Conservation (phyloP, 768 basidiomycete species). For the Tylopilus felleus region DNA sequence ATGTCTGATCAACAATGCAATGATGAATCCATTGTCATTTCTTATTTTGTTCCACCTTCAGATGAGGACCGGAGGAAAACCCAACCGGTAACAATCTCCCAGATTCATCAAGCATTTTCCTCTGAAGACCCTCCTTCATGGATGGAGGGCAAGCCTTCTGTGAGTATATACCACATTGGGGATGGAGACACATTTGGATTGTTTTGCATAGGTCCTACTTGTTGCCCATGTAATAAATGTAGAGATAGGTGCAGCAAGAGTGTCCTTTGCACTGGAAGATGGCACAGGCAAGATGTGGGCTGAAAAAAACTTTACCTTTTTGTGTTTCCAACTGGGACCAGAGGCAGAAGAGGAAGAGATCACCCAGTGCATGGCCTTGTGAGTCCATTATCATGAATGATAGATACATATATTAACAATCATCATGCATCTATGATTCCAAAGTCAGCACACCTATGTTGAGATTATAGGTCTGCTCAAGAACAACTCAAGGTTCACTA, state of each 20-base stretch:
- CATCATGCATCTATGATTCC: neutral
- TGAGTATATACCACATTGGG: conserved; percentile 6
- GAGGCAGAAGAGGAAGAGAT: conserved; percentile 15
- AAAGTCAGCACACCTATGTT: conserved; percentile 22
- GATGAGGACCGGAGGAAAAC: neutral
- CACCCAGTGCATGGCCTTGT: conserved; percentile 8
- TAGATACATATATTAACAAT: neutral
- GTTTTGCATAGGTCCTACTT: conserved; percentile 39
- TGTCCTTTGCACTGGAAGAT: conserved; percentile 33
- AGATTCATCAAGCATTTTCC: conserved; percentile 44
- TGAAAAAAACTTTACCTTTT: neutral
- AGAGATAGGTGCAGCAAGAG: conserved; percentile 3
- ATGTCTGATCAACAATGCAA: conserved; percentile 9
- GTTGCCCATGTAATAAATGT: conserved; percentile 42
- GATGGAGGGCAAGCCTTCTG: conserved; percentile 38
- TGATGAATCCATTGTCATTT: conserved; percentile 3
- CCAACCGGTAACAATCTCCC: conserved; percentile 55
- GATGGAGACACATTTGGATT: conserved; percentile 23
- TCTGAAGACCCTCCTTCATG: conserved; percentile 42
- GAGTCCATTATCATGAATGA: conserved; percentile 1
- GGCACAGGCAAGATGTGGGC: conserved; percentile 33
- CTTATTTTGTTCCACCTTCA: conserved; percentile 2
- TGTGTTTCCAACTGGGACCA: neutral
- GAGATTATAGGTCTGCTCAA: conserved; percentile 5
- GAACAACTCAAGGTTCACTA: neutral